Evolutionary conservation across 805 yeast genomes (phyloP), one percentile per base, ranked within the genome.

Genomic region (Candida lessepsii): DNA sequence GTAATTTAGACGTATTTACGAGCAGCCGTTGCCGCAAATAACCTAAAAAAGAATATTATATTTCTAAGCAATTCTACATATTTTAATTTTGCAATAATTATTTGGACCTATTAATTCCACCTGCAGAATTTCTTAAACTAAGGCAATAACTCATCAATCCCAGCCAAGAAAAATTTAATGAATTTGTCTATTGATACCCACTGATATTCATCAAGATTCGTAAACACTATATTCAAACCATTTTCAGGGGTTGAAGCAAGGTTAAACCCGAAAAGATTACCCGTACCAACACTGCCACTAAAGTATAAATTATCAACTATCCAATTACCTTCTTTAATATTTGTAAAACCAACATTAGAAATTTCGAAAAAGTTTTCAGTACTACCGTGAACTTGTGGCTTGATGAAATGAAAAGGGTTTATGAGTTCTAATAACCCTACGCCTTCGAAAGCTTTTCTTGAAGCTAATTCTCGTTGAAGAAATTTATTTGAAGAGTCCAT

Each of bases 251-350:
- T 37, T 18, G 37, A 23, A 10, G 28, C 29, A 9, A 34, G 10
- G 19, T 20, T 27, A 25, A 39, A 35, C 7, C 41, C 44, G 19
- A 40, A 41, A 17, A 15, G 15, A 18, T 18, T 27, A 1, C 26
- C 16, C 5, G 17, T 11, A 2, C 50, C 47, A 15, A 34, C 19
- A 21, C 35, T 20, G 20, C 40, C 46, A 17, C 31, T 14, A 20
- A 46, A 46, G 14, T 39, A 11, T 10, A 44, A 16, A 24, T 46
- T 47, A 14, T 41, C 46, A 5, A 41, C 41, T 18, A 15, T 15
- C 43, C 47, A 46, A 16, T 37, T 35, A 8, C 41, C 43, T 15
- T 11, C 2, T 1, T 10, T 6, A 10, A 46, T 32, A 2, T 32
- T 20, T 5, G 15, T 15, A 21, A 6, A 20, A 3, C 50, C 50